Conservation (phyloP, 371 early-diverging fungal species). For the Mortierella sp. region DNA sequence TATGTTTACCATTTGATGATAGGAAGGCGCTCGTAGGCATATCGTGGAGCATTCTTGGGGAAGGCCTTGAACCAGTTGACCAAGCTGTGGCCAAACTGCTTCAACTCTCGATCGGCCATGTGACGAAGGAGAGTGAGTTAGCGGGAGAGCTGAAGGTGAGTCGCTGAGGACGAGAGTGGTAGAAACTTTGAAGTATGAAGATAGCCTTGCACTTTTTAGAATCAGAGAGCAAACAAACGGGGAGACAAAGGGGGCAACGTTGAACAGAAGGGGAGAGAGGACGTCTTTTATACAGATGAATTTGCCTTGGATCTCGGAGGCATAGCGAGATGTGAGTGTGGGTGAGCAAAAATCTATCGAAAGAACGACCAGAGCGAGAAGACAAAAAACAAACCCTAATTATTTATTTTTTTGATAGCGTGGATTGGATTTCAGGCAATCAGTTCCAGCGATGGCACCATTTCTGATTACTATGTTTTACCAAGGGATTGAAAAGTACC, state of each 20-base stretch:
- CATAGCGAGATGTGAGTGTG: no score
- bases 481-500: background rate
- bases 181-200: no score
- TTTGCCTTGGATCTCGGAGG: no score
- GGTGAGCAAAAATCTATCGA: no score
- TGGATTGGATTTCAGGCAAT: background rate
- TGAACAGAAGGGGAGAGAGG: no score
- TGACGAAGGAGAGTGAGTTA: background rate
- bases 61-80: constrained; percentile 37
- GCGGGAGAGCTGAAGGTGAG: background rate
- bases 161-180: no score
- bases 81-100: constrained; percentile 27
- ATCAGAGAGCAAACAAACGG: background rate
- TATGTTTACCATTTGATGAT: constrained; percentile 45
- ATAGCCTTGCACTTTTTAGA: background rate
- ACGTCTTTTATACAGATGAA: no score
- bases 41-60: constrained; percentile 40
- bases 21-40: constrained; percentile 40
- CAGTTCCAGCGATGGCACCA: background rate
- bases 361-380: no score
- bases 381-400: no score
- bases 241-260: no score
- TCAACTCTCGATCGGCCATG: constrained; percentile 52
- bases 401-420: no score
- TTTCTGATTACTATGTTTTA: background rate